phyloP scores from a whole-genome alignment of 805 yeast genomes.

The Brettanomyces custersianus region DNA sequence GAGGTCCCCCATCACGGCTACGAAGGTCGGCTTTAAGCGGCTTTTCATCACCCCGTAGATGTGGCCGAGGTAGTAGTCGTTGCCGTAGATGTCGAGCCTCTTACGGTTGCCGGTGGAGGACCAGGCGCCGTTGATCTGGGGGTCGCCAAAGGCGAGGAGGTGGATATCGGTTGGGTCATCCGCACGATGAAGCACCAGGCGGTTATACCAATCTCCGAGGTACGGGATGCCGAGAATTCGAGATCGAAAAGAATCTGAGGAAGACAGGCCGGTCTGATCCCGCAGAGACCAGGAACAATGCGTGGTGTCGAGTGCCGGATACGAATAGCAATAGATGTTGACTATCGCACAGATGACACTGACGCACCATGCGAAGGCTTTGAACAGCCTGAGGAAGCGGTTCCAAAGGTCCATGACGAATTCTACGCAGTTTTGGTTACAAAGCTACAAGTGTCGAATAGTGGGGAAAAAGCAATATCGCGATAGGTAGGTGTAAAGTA shows the following conservation, averaged over 20 bases:
- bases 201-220: slow-evolving; percentile 26
- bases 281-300: slow-evolving; percentile 52
- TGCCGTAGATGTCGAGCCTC: slow-evolving; percentile 78
- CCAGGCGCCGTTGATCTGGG: slow-evolving; percentile 91
- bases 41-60: slow-evolving; percentile 58
- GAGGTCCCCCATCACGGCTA: slow-evolving; percentile 87
- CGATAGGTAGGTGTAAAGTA: too few relatives aligned
- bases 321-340: slow-evolving; percentile 63
- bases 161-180: slow-evolving; percentile 30
- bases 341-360: slow-evolving; percentile 34
- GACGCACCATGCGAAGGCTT: slow-evolving; percentile 16
- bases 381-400: background rate
- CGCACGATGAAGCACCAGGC: slow-evolving; percentile 16
- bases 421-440: too few relatives aligned
- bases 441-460: too few relatives aligned
- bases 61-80: slow-evolving; percentile 84
- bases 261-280: slow-evolving; percentile 7
- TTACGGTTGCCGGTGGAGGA: slow-evolving; percentile 60
- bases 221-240: slow-evolving; percentile 20
- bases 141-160: slow-evolving; percentile 86
- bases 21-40: slow-evolving; percentile 66
- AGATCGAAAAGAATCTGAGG: slow-evolving; percentile 13
- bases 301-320: slow-evolving; percentile 52
- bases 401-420: background rate
- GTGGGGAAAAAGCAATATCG: too few relatives aligned